Evolutionary conservation across 2,329 filamentous ascomycete genomes (phyloP), one percentile per base, ranked within the genome.

Genomic region (Exophiala sp.): DNA sequence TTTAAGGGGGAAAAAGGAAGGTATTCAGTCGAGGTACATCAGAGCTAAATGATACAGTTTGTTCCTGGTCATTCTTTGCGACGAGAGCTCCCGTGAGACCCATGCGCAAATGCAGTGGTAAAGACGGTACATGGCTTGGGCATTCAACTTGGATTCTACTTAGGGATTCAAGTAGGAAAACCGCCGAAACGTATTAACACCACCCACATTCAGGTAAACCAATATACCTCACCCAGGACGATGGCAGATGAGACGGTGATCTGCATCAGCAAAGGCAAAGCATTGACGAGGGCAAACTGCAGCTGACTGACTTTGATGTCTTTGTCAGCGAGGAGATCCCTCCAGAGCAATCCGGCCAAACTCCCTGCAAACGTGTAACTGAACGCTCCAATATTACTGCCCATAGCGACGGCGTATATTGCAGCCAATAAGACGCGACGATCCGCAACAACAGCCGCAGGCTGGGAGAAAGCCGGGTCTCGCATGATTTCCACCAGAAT

Each of bases 401-500:
- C 58, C 58, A 61, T 57, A 1, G 58, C 58, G 7, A 58, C 56
- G 7, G 51, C 47, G 46, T 61, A 61, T 5, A 61, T 52, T 1
- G 56, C 53, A 5, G 44, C 57, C 21, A 39, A 30, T 27, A 61
- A 23, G 18, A 61, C 48, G 14, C 51, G 43, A 14, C 19, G 45
- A 16, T 59, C 57, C 2, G 40, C 45, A 19, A 41, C 41, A 6
- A 57, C 50, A 22, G 53, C 39, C 14, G 35, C 21, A 7, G 52
- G 51, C 18, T 48, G 35, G 13, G 50, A 44, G 38, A 61, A 61
- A 11, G 48, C 52, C 7, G 53, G 43, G 42, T 58, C 42, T 24
- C 58, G 57, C 32, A 61, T 46, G 32, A 61, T 59, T 41, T 61
- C 58, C n/a, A 61, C 58, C n/a, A 61, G 52, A 45, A 61, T 58